Conservation (phyloP, 1,284 basidiomycete genomes). For the Sphagnurus paluster region DNA sequence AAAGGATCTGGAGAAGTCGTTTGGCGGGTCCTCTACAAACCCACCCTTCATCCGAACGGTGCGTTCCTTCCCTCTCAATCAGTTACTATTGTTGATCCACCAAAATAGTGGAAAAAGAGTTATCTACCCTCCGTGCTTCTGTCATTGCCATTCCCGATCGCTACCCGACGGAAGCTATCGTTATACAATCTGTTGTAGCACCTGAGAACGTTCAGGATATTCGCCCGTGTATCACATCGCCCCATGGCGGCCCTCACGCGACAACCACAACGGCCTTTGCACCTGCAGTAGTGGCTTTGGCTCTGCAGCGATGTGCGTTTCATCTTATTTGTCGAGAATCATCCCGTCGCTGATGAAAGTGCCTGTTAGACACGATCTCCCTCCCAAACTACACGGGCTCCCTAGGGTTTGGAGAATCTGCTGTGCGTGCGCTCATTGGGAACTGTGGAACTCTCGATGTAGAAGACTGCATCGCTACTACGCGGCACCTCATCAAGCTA, state of each 20-base stretch:
- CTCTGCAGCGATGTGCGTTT: slow-evolving; percentile 59
- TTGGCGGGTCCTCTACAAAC: slow-evolving; percentile 46
- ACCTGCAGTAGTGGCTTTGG: slow-evolving; percentile 44
- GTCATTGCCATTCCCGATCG: slow-evolving; percentile 49
- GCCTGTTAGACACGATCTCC: slow-evolving; percentile 52
- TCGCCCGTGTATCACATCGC: slow-evolving; percentile 49
- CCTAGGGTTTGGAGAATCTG: slow-evolving; percentile 53
- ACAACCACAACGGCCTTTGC: slow-evolving; percentile 49
- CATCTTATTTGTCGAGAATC: neutral
- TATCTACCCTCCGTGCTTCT: slow-evolving; percentile 38
- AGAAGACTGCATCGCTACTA: slow-evolving; percentile 58
- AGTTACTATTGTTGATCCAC: neutral
- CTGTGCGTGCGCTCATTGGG: slow-evolving; percentile 44
- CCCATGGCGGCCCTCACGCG: slow-evolving; percentile 72
- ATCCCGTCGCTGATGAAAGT: neutral
- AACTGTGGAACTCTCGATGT: slow-evolving; percentile 69
- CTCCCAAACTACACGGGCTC: slow-evolving; percentile 74
- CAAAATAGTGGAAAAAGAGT: slow-evolving; percentile 39
- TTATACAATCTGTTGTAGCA: slow-evolving; percentile 37
- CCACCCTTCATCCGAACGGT: slow-evolving; percentile 41
- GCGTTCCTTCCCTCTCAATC: slow-evolving; percentile 17
- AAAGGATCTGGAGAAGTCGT: slow-evolving; percentile 27
- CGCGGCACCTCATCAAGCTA: slow-evolving; percentile 47
- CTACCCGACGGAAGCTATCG: slow-evolving; percentile 52
- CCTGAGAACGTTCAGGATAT: slow-evolving; percentile 20